These are phyloP conservation scores for Afroboletus lepidellus DNA, from an alignment of 1,284 basidiomycete species.

Conservation along the genomic window DNA sequence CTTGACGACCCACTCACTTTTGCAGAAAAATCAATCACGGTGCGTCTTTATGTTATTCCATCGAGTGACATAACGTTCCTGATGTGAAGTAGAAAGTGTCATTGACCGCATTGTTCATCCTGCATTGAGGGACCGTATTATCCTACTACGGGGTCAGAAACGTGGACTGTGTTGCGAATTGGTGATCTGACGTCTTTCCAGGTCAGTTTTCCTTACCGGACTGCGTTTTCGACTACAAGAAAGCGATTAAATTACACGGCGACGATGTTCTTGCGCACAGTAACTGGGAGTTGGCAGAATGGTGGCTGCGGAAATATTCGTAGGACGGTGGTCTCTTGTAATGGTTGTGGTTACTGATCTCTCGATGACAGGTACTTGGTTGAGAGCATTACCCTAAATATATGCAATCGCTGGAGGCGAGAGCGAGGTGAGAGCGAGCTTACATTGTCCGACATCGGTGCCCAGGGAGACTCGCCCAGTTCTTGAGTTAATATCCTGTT, in stretches of 20 bases:
- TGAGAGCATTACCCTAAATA: constrained; percentile 59
- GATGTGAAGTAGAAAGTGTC: constrained; percentile 61
- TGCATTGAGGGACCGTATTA: constrained; percentile 85
- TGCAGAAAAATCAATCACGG: constrained; percentile 82
- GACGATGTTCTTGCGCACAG: constrained; percentile 84
- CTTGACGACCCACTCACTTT: constrained; percentile 16
- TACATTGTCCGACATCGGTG: constrained; percentile 52
- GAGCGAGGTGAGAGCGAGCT: constrained; percentile 72
- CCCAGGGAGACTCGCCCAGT: constrained; percentile 40
- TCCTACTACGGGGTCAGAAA: constrained; percentile 69
- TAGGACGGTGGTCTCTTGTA: constrained; percentile 16
- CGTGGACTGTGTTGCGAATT: constrained; percentile 24
- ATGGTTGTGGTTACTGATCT: constrained; percentile 1
- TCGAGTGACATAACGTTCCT: constrained; percentile 9
- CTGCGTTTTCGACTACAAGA: constrained; percentile 69
- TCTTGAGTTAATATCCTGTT: constrained; percentile 18
- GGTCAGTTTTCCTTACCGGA: constrained; percentile 77
- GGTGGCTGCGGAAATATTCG: constrained; percentile 76
- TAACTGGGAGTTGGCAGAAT: constrained; percentile 87
- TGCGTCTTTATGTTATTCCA: constrained; percentile 27
- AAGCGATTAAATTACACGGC: constrained; percentile 72
- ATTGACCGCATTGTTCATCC: constrained; percentile 88
- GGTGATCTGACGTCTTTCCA: constrained; percentile 42
- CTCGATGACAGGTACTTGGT: constrained; percentile 58
- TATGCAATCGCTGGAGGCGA: constrained; percentile 74